Evolutionary conservation across 805 yeast species (phyloP), one percentile per base, ranked within the genome.

Genomic region (Metschnikowia santaceciliae): DNA sequence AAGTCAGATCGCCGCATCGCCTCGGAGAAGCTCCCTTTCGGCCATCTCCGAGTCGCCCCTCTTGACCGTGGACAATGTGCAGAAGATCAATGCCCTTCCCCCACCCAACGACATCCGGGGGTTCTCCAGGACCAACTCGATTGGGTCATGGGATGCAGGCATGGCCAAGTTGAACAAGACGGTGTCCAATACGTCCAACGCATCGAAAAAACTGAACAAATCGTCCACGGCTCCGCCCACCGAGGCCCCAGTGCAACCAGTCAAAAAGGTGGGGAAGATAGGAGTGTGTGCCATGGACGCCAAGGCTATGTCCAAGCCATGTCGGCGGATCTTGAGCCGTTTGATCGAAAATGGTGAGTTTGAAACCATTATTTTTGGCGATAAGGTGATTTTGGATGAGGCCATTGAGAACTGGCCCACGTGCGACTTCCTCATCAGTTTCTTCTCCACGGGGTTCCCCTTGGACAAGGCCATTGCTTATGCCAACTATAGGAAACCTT

Each of bases 241-340:
- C 0, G 41, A 38, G 17, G 15, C 35, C 8, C 34, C 44, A 36
- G 35, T 34, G 8, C 19, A 35, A 15, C 34, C 30, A 32, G 45
- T 83, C 47, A 89, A 88, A 3, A 82, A 79, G 57, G 82, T 91
- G 56, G 98, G 99, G 37, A 91, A 89, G 58, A 89, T 94, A 59
- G 99, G 99, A 48, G 96, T 94, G 1, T 94, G 99, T 71, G 99
- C 99, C 10, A 91, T 94, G 97, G 99, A 94, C 68, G 85, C 91
- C 52, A 94, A 94, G 68, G 99, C 91, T 1, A 78, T 96, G 63
- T 86, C 96, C 41, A 94, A 94, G 71, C 99, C 99, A 2, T 92
- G 97, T 64, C 76, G 98, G 52, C 88, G 88, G 54, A 94, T 94
- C 56, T 75, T 94, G 61, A 90, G 88, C 66, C 76, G 96, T 48